A percentile compares a stretch with the other conserved stretches of the same genome.
These are phyloP conservation scores for Posidonia australis DNA, from an alignment of 106 monocot species.

Conservation along the genomic window DNA sequence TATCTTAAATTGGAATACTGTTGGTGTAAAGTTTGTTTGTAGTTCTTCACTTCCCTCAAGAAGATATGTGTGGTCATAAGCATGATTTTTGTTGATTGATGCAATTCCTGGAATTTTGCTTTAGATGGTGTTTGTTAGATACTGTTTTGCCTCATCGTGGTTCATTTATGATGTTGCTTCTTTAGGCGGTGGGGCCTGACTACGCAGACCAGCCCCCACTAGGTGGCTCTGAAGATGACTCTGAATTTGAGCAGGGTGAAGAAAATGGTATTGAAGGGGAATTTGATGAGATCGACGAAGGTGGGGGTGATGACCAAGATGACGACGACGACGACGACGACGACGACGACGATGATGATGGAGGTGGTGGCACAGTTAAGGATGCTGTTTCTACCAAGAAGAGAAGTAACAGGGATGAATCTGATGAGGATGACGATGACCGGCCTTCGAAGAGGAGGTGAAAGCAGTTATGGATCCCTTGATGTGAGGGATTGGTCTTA, in stretches of 20 bases:
- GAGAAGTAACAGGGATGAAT: neutral
- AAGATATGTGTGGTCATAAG: too few relatives aligned
- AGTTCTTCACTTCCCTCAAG: too few relatives aligned
- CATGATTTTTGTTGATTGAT: too few relatives aligned
- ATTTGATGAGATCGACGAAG: neutral
- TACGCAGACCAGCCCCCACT: neutral
- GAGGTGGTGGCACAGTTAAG: neutral
- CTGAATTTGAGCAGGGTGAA: neutral
- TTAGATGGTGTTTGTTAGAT: too few relatives aligned
- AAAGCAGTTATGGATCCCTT: neutral
- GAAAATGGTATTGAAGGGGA: neutral
- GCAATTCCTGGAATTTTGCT: too few relatives aligned
- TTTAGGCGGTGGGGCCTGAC: neutral
- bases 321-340: neutral
- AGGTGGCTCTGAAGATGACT: neutral
- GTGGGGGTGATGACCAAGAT: neutral
- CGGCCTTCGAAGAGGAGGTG: conserved; percentile 3
- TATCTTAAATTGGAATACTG: too few relatives aligned
- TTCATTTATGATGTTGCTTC: too few relatives aligned
- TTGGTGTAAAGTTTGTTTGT: too few relatives aligned
- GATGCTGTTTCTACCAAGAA: neutral
- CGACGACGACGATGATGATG: neutral
- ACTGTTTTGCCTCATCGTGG: too few relatives aligned
- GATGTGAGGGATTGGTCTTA: neutral
- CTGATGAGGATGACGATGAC: neutral